These are phyloP conservation scores for Aureobasidium sp. DNA, from an alignment of 2,329 filamentous ascomycete genomes.

Conservation along the genomic window DNA sequence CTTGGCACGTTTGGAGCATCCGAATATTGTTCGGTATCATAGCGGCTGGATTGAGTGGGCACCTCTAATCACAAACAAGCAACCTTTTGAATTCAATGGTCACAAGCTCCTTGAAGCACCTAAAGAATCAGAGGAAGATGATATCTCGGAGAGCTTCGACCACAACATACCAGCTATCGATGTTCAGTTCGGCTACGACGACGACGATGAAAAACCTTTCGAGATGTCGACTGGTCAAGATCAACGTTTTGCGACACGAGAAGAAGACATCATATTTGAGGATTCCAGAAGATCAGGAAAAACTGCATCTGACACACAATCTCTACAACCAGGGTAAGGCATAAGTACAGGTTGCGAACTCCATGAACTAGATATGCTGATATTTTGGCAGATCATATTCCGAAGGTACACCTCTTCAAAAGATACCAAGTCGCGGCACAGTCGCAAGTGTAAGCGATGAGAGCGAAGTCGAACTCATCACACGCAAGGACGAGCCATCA, in stretches of 20 bases:
- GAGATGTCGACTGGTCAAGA: not conserved
- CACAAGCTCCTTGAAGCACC: conserved; percentile 10
- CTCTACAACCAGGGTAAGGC: not conserved
- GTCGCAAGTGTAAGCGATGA: conserved; percentile 25
- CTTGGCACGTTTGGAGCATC: conserved; percentile 53
- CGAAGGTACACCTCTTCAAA: conserved; percentile 7
- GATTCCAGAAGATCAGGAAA: not conserved
- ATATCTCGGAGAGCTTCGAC: not conserved
- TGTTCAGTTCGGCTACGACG: conserved; percentile 8
- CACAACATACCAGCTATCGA: not conserved
- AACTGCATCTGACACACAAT: conserved; percentile 1
- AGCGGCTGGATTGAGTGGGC: conserved; percentile 53
- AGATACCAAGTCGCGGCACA: conserved; percentile 21
- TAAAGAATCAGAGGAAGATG: not conserved
- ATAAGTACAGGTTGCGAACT: too few relatives aligned
- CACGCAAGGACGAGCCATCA: conserved; percentile 31
- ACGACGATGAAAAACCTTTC: not conserved
- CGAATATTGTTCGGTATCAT: conserved; percentile 59
- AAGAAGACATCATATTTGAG: conserved; percentile 1
- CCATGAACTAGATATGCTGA: too few relatives aligned
- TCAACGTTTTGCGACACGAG: not conserved
- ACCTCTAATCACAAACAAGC: conserved; percentile 1
- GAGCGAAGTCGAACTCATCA: conserved; percentile 39
- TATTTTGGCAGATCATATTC: not conserved
- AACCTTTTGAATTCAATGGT: not conserved